Conservation (phyloP, 2,329 filamentous ascomycete genomes). For the Aspergillus carbonarius region DNA sequence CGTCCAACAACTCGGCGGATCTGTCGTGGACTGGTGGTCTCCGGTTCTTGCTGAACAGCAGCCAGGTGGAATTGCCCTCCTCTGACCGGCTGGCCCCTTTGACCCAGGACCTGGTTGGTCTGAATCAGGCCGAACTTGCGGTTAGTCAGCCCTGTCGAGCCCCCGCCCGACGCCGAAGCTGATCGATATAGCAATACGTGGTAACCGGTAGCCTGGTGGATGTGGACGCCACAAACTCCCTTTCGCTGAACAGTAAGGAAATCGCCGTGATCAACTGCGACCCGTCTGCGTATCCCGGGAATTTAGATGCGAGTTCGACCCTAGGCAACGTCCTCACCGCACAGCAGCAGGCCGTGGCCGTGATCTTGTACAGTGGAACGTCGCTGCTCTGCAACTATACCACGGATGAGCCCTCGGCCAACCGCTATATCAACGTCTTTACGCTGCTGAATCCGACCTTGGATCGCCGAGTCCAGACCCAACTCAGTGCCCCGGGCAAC, state of each 20-base stretch:
- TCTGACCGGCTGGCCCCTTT: constrained; percentile 26
- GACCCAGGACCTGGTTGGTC: constrained; percentile 23
- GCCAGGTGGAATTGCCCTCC: constrained; percentile 20
- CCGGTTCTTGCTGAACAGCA: constrained; percentile 26
- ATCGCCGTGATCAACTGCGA: constrained; percentile 47
- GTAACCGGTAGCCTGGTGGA: constrained; percentile 28
- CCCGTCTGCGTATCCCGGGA: constrained; percentile 38
- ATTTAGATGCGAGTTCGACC: constrained; percentile 35
- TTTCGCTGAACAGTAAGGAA: constrained; percentile 22
- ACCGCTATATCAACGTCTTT: constrained; percentile 35
- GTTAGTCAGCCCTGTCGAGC: constrained; percentile 18
- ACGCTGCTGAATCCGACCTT: constrained; percentile 30
- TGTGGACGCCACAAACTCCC: constrained; percentile 31
- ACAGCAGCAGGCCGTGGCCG: constrained; percentile 28
- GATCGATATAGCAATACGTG: constrained; percentile 25
- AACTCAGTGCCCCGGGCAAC: constrained; percentile 22
- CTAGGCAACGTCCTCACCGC: constrained; percentile 34
- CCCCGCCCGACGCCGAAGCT: not conserved
- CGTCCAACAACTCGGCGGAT: constrained; percentile 32
- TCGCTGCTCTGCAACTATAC: constrained; percentile 40
- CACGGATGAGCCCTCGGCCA: constrained; percentile 17
- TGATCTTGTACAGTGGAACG: constrained; percentile 43
- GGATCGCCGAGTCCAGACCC: constrained; percentile 15
- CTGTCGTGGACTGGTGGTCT: constrained; percentile 20
- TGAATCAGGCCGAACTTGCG: constrained; percentile 20